Evolutionary conservation across 108 stramenopile species (phyloP), one percentile per base, ranked within the genome.

Genomic region (Skeletonema tropicum): DNA sequence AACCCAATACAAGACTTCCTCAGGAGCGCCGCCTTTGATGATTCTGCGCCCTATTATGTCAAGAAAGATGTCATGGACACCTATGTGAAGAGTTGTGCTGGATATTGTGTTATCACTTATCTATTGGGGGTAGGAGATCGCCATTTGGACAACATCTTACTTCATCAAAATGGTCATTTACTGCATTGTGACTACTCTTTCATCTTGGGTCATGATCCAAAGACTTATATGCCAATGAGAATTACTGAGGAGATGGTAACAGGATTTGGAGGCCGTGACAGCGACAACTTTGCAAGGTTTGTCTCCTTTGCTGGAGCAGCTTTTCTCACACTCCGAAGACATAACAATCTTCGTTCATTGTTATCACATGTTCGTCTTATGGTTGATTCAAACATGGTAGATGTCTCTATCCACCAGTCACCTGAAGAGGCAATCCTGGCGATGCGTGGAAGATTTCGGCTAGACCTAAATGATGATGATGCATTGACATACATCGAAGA

Each of bases 61-160:
- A 75, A 78, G 67, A 87, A 83, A 35, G 85, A 86, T 60, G 97
- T 95, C 7, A 89, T 97, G 87, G 90, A 93, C 52, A 97, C 86
- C 1, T 99, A 97, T 74, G 94, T 98, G 55, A 90, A 94, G 70
- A 92, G 89, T 69, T 98, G 97, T 62, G 99, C 99, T 14, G 98
- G 98, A 10, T 99, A 98, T 84, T 97, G 97, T 78, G 98, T 99
- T 46, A 93, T 97, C 26, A 99, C 98, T 5, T 99, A 98, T 70
- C 61, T 99, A 21, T 79, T 99, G 58, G 94, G 94, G 25, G 94
- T 95, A 17, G 94, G 94, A 9, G 94, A 95, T 73, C 90, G 94
- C 13, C 94, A 95, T 73, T 70, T 93, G 67, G 94, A 95, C 77
- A 95, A 95, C 45, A 83, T 95, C 48, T 74, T 95, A 57, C 79